Evolutionary conservation across 768 basidiomycete species (phyloP).

Genomic region (Boletus speciosus): DNA sequence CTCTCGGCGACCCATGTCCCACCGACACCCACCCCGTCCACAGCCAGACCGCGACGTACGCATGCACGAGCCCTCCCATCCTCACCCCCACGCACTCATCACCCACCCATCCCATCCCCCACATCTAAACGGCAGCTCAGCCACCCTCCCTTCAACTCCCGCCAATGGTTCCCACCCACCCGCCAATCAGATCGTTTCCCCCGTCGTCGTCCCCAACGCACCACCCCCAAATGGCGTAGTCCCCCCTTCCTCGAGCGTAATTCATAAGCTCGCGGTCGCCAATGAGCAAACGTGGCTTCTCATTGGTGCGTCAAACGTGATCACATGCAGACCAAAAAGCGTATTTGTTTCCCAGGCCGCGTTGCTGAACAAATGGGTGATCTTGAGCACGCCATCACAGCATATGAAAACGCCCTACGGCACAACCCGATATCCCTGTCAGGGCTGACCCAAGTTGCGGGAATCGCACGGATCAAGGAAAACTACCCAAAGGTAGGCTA

Average conservation of each 20-base stretch:
- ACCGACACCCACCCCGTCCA: conserved; percentile 54
- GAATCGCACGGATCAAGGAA: conserved; percentile 95
- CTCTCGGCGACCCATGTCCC: conserved; percentile 47
- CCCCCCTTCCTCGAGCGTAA: conserved; percentile 38
- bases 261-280: conserved; percentile 76
- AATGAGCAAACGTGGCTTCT: conserved; percentile 96
- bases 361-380: conserved; percentile 96
- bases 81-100: conserved; percentile 42
- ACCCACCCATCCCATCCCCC: conserved; percentile 42
- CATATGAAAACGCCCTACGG: conserved; percentile 93
- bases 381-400: conserved; percentile 85
- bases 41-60: conserved; percentile 59
- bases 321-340: conserved; percentile 13
- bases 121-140: conserved; percentile 51
- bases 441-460: conserved; percentile 91
- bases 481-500: conserved; percentile 85
- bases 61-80: conserved; percentile 53
- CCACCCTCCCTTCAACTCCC: conserved; percentile 44
- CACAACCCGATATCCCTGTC: conserved; percentile 91
- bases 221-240: conserved; percentile 27
- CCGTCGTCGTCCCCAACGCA: conserved; percentile 40
- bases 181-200: conserved; percentile 41
- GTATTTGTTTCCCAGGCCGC: conserved; percentile 56
- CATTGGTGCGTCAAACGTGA: conserved; percentile 54
- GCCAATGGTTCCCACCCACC: conserved; percentile 43